A percentile compares a stretch with the other conserved stretches of the same genome.
Evolutionary conservation across 257 asterid species (phyloP).

Genomic region (Solanum okadae): DNA sequence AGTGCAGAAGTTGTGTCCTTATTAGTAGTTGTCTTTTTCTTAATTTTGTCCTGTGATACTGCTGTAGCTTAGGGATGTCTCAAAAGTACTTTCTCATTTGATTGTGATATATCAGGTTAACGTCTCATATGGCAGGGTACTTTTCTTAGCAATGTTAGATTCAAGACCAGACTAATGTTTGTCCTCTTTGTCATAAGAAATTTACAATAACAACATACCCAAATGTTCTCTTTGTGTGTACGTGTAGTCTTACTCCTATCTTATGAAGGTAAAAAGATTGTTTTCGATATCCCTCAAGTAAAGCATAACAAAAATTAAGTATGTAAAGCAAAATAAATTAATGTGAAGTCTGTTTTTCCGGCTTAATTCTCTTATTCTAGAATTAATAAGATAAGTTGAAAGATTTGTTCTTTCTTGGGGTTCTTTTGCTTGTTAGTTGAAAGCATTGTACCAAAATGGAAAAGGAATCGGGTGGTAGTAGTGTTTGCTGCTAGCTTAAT

Average conservation of each 20-base stretch:
- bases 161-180: background rate
- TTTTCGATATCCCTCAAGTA: background rate
- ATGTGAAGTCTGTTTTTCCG: background rate
- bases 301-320: background rate
- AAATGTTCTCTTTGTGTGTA: background rate
- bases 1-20: background rate
- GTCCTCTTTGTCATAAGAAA: background rate
- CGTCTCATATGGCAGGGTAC: background rate
- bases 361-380: background rate
- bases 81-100: background rate
- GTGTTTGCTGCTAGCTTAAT: background rate
- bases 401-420: background rate
- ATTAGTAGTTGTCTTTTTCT: background rate
- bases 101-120: background rate
- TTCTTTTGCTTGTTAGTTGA: background rate
- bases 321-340: background rate
- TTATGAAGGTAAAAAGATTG: background rate
- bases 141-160: background rate
- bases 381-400: background rate
- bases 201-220: background rate
- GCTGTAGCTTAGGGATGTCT: background rate
- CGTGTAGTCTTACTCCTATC: background rate
- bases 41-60: background rate
- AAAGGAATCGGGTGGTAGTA: background rate
- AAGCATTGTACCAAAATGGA: background rate